Conservation (phyloP, 371 early-diverging fungal species). For the Mortierella sp. region DNA sequence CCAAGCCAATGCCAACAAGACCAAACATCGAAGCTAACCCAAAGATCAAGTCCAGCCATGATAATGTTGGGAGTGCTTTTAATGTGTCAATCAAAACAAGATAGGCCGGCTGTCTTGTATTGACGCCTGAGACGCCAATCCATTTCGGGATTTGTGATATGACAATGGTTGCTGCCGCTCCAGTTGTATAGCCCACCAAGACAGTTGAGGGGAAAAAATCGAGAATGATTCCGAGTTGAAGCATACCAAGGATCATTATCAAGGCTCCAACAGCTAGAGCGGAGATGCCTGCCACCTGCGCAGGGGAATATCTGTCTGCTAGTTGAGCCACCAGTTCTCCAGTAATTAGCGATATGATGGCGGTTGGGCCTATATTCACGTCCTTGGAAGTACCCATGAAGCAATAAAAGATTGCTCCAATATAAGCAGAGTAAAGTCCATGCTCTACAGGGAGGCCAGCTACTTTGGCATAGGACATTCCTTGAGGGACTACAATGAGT, state of each 20-base stretch:
- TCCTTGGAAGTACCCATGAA: slow-evolving; percentile 89
- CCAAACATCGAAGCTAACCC: slow-evolving; percentile 62
- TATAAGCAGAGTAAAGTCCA: slow-evolving; percentile 88
- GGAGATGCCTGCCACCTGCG: slow-evolving; percentile 67
- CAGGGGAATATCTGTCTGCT: slow-evolving; percentile 49
- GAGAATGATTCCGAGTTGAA: slow-evolving; percentile 87
- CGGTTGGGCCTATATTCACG: slow-evolving; percentile 90
- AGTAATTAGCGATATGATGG: slow-evolving; percentile 85
- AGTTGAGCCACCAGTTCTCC: slow-evolving; percentile 74
- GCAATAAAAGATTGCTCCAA: slow-evolving; percentile 77
- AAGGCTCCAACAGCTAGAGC: slow-evolving; percentile 74
- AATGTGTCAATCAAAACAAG: slow-evolving; percentile 69
- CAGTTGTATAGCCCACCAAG: slow-evolving; percentile 82
- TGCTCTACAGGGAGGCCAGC: slow-evolving; percentile 85
- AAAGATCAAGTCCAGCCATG: slow-evolving; percentile 65
- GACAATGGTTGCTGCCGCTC: slow-evolving; percentile 81
- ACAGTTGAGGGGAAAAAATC: slow-evolving; percentile 89
- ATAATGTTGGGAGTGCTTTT: slow-evolving; percentile 58
- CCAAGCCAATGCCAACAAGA: slow-evolving; percentile 63
- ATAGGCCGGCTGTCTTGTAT: slow-evolving; percentile 69
- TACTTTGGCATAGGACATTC: slow-evolving; percentile 88
- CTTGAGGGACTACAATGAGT: slow-evolving; percentile 87
- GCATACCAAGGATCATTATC: slow-evolving; percentile 76
- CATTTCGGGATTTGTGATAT: slow-evolving; percentile 80
- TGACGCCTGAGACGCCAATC: slow-evolving; percentile 76